A percentile compares a stretch with the other conserved stretches of the same genome.
phyloP scores from a whole-genome alignment of 805 yeast genomes.

The Saccharomycopsis sp. region DNA sequence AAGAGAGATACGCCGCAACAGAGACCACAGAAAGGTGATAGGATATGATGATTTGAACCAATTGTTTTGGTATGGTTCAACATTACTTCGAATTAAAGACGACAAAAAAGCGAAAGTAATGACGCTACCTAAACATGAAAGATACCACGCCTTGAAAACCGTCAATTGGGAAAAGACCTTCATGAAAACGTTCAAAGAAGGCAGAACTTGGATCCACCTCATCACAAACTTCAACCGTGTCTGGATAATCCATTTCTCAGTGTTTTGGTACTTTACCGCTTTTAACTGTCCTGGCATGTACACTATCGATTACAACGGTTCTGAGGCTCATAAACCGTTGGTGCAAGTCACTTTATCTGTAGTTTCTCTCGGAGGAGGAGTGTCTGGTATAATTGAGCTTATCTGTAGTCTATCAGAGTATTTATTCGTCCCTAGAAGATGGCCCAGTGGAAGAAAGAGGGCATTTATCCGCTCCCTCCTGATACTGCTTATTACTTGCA shows the following conservation, averaged over 20 bases:
- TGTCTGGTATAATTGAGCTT: conserved; percentile 77
- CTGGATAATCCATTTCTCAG: conserved; percentile 87
- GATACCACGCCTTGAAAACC: conserved; percentile 83
- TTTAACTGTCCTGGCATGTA: conserved; percentile 88
- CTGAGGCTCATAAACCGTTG: conserved; percentile 73
- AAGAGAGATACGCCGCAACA: conserved; percentile 77
- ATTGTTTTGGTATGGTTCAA: conserved; percentile 98
- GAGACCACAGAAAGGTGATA: conserved; percentile 70
- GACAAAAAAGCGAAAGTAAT: conserved; percentile 60
- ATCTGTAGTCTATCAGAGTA: conserved; percentile 87
- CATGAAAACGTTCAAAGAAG: conserved; percentile 91
- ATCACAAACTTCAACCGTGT: conserved; percentile 95
- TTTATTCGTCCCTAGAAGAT: conserved; percentile 91
- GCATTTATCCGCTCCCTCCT: conserved; percentile 80
- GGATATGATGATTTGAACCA: conserved; percentile 99
- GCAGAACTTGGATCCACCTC: conserved; percentile 95
- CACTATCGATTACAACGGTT: conserved; percentile 80
- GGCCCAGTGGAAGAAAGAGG: conserved; percentile 96
- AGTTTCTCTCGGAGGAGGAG: conserved; percentile 83
- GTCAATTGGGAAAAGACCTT: conserved; percentile 87
- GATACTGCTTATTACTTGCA: conserved; percentile 52
- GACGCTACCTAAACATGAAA: conserved; percentile 82
- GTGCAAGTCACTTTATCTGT: conserved; percentile 90
- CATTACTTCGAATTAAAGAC: conserved; percentile 82
- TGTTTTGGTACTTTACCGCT: conserved; percentile 93